A percentile compares a stretch with the other conserved stretches of the same genome.
These are phyloP conservation scores for Nelumbo lutea DNA, from an alignment of 164 flowering plant species.

Conservation along the genomic window DNA sequence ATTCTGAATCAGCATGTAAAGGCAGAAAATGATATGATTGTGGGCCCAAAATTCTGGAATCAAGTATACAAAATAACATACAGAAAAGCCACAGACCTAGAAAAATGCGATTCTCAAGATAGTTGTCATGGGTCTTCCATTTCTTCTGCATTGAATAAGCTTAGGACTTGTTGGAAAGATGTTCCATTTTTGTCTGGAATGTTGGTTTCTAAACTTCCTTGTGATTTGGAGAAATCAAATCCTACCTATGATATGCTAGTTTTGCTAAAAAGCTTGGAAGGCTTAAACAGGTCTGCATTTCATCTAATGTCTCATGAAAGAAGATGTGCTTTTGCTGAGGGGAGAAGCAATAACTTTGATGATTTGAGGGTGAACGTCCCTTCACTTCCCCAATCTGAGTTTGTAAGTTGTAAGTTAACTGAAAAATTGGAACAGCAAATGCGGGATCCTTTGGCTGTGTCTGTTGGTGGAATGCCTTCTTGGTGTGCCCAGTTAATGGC, in stretches of 20 bases:
- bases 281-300: constrained; percentile 43
- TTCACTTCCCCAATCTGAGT: constrained; percentile 55
- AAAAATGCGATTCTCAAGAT: constrained; percentile 13
- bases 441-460: constrained; percentile 58
- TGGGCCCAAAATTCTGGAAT: constrained; percentile 50
- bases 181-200: constrained; percentile 37
- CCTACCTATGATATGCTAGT: constrained; percentile 51
- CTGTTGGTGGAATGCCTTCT: constrained; percentile 63
- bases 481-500: constrained; percentile 79
- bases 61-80: constrained; percentile 55
- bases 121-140: neutral
- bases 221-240: constrained; percentile 48
- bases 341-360: constrained; percentile 42
- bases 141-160: constrained; percentile 17
- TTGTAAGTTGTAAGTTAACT: constrained; percentile 65
- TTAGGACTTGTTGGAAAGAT: constrained; percentile 16
- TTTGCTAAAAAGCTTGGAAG: constrained; percentile 67
- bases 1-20: constrained; percentile 46
- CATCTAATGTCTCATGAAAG: constrained; percentile 50
- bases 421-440: constrained; percentile 91
- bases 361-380: constrained; percentile 28
- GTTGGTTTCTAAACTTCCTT: constrained; percentile 36
- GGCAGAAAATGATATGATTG: constrained; percentile 31
- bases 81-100: constrained; percentile 28
- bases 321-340: constrained; percentile 51